Evolutionary conservation across 805 yeast species (phyloP), one percentile per base, ranked within the genome.

Genomic region (Metschnikowia picachoensis): DNA sequence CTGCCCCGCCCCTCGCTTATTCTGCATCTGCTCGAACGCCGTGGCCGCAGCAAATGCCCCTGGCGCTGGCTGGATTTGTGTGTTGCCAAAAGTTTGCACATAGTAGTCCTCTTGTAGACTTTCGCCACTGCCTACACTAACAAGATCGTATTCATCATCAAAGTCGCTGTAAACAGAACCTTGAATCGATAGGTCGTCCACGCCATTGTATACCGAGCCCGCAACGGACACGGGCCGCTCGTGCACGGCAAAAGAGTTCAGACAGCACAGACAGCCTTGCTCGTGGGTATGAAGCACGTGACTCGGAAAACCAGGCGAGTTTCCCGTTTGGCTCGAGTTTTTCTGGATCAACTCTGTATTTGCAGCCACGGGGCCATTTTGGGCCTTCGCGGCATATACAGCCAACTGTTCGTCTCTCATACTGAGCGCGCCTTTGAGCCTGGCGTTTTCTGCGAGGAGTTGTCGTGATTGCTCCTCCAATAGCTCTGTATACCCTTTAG

Each of bases 401-500:
- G 75, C 83, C 54, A 81, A 61, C 52, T 79, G 83, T 53, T 82
- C 87, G 56, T 83, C 87, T 53, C 83, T 76, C 46, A 82, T 62
- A 48, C 81, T 85, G 35, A 87, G 59, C 39, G 85, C 60, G 9
- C 87, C 85, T 30, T 77, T 72, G 27, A 90, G 65, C 57, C 85
- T 77, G 52, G 80, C 79, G 61, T 87, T 88, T 58, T 89, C 95
- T 3, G 84, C 78, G 62, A 89, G 96, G 17, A 91, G 72, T 59
- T 85, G 94, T 41, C 96, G 72, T n/a, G 90, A 83, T 41, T 96
- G 72, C 59, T 88, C 95, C 61, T 90, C 97, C 44, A 90, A 64
- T 2, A 90, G 83, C 65, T 90, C 97, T 0, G 97, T 90, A 58
- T 90, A 90, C 0, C 97, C 97, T 60, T 95, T 76, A 0, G 97